phyloP scores from a whole-genome alignment of 2,329 filamentous ascomycete genomes.

The Sclerotinia nivalis region DNA sequence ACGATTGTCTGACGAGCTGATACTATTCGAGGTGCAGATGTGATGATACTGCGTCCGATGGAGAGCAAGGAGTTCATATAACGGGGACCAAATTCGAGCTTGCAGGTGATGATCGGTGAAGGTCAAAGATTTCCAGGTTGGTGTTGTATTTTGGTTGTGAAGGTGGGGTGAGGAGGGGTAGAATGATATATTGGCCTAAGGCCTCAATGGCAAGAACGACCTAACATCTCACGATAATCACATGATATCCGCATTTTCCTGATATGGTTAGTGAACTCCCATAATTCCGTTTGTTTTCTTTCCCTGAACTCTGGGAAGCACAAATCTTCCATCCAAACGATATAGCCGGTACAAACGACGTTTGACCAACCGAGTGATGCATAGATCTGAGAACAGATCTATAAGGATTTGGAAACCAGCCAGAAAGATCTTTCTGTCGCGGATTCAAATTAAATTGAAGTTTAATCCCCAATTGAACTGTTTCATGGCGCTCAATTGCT shows the following conservation, averaged over 20 bases:
- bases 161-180: conserved; percentile 5
- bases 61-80: conserved; percentile 26
- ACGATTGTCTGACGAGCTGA: conserved; percentile 22
- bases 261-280: background rate
- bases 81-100: background rate
- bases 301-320: background rate
- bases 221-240: background rate
- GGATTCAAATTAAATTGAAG: background rate
- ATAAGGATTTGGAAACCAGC: conserved; percentile 17
- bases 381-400: conserved; percentile 15
- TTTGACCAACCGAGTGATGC: conserved; percentile 12
- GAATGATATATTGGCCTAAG: background rate
- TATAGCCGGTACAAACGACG: conserved; percentile 2
- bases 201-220: background rate
- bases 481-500: conserved; percentile 2
- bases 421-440: conserved; percentile 6
- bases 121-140: conserved; percentile 14
- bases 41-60: conserved; percentile 28
- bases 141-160: conserved; percentile 8
- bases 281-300: background rate
- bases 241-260: background rate
- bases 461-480: background rate
- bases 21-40: conserved; percentile 28
- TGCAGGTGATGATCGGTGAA: conserved; percentile 7
- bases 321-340: background rate